Base-by-base conservation (phyloP, 2,329 filamentous ascomycete species). In the Alternaria ventricosa region DNA sequence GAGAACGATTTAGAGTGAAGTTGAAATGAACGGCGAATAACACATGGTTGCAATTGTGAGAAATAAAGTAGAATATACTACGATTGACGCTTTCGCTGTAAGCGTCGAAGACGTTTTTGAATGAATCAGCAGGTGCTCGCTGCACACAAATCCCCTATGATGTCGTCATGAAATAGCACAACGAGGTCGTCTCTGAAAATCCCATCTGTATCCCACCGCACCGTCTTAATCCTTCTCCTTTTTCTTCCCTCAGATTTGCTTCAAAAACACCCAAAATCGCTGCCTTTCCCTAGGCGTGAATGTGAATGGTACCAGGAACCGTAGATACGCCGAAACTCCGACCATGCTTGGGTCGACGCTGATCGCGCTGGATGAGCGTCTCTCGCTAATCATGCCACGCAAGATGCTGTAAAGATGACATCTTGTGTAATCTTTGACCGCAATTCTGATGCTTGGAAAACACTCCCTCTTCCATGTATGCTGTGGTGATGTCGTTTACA, bases 11-110 rank as follows among this genome's bases (percentile, higher is more conserved):
- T 22, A 18, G 43, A 45, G 20, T 51, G 49, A 22, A 22, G n/a
- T 53, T 13, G 23, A 36, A 23, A 41, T 41, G 36, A 41, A 41
- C 49, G 36, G 30, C 28, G 36, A 36, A 36, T 15, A 25, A 53
- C 28, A 53, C 20, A 23, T 41, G 5, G 30, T 23, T 53, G 49
- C 20, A 36, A 23, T 41, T 25, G 28, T 9, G 23, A 53, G 10
- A 45, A 15, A 27, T 33, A 53, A 22, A 53, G 20, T 33, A 18
- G 33, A 41, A n/a, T 41, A 36, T 20, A 33, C 22, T 23, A 36
- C 49, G 49, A 53, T 33, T 33, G 36, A 53, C 49, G 49, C 49
- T 41, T 41, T 53, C 49, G 49, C 49, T 53, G 36, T 53, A 36
- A 30, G 49, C 49, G 28, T 53, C 20, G 20, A 53, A 41, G 9